Conservation (phyloP, 805 yeast genomes). For the Myxozyma geophila region DNA sequence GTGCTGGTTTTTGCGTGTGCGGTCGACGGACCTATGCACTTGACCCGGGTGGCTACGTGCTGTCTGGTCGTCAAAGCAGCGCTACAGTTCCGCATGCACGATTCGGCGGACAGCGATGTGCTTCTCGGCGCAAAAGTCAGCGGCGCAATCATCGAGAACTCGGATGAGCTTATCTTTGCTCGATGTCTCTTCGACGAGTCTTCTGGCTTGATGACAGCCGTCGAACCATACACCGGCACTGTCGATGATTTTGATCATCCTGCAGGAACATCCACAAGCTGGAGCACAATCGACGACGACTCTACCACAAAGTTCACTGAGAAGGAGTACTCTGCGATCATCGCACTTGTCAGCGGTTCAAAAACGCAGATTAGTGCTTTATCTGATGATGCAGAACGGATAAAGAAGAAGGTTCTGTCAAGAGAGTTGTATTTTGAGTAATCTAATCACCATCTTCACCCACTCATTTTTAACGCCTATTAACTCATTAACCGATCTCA, state of each 20-base stretch:
- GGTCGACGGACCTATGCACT: conserved; percentile 29
- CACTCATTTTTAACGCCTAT: too few species aligned
- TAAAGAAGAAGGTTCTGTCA: conserved; percentile 9
- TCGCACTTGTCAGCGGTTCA: not conserved
- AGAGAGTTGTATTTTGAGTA: conserved; percentile 12
- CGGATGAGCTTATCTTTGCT: conserved; percentile 23
- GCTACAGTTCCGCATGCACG: conserved; percentile 34
- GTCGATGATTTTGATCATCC: conserved; percentile 43
- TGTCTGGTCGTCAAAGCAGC: conserved; percentile 16
- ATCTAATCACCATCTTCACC: not conserved
- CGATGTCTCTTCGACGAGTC: conserved; percentile 1
- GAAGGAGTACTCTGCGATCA: conserved; percentile 1
- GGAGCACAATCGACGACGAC: conserved; percentile 23
- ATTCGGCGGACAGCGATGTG: conserved; percentile 20
- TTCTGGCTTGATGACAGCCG: not conserved
- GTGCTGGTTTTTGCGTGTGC: conserved; percentile 15
- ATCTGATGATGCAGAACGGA: not conserved
- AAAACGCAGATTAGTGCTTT: not conserved
- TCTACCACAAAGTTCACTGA: conserved; percentile 23
- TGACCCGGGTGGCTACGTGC: conserved; percentile 17
- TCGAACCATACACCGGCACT: conserved; percentile 13
- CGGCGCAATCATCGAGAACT: conserved; percentile 27
- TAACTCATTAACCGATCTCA: too few species aligned
- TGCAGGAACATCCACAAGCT: conserved; percentile 23
- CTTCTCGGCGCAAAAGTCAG: conserved; percentile 8